Evolutionary conservation across 2,329 filamentous ascomycete genomes (phyloP).

Genomic region (Dothiorella sarmentorum): DNA sequence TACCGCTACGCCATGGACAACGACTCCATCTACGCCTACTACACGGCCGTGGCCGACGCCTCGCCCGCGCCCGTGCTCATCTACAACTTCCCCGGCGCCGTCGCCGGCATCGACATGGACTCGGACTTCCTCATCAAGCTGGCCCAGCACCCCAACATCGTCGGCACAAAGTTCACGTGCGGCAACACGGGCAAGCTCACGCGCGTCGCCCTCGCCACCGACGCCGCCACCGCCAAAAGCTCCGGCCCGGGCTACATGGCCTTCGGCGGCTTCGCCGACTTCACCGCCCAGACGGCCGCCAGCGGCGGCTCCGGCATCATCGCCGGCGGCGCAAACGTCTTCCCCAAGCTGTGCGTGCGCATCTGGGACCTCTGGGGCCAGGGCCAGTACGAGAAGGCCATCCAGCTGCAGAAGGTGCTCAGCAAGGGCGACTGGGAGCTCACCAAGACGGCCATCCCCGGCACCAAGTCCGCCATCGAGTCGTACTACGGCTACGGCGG

Average conservation of each 20-base stretch:
- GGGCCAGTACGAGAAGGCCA: conserved; percentile 72
- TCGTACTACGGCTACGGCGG: conserved; percentile 79
- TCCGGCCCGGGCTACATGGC: conserved; percentile 65
- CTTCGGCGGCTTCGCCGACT: conserved; percentile 84
- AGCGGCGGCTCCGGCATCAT: conserved; percentile 82
- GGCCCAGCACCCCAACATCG: conserved; percentile 75
- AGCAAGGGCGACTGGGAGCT: conserved; percentile 78
- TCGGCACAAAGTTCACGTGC: conserved; percentile 89
- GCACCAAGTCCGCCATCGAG: conserved; percentile 81
- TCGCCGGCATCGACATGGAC: conserved; percentile 84
- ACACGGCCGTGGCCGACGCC: conserved; percentile 68
- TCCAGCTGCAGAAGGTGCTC: conserved; percentile 71
- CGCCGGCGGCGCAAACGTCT: conserved; percentile 78
- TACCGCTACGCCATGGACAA: conserved; percentile 76
- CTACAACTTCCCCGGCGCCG: conserved; percentile 89
- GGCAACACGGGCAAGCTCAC: conserved; percentile 88
- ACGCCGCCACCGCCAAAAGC: conserved; percentile 63
- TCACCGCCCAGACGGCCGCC: conserved; percentile 76
- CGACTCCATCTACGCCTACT: conserved; percentile 69
- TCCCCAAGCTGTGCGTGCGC: conserved; percentile 75
- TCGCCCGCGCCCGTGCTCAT: conserved; percentile 76
- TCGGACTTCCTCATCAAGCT: conserved; percentile 80
- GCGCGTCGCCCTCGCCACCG: conserved; percentile 68
- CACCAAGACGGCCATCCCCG: conserved; percentile 77
- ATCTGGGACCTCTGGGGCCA: conserved; percentile 73